Conservation (phyloP, 352 stramenopile species). For the Elongisporangium undulatum region DNA sequence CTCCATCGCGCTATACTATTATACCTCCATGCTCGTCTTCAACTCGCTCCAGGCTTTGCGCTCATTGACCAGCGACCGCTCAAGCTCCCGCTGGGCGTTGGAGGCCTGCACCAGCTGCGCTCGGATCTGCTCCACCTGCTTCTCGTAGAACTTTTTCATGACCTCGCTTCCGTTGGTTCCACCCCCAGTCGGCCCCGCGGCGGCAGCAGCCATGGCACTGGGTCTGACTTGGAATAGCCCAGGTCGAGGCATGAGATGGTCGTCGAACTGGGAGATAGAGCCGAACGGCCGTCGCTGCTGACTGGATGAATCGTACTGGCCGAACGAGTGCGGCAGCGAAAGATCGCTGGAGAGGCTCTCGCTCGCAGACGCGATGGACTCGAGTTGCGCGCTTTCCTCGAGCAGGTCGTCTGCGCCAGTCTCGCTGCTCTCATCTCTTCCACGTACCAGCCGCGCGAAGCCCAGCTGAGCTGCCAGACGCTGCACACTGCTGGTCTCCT, state of each 20-base stretch:
- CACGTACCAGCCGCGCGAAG: constrained; percentile 33
- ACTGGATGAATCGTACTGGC: constrained; percentile 35
- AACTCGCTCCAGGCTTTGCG: constrained; percentile 21
- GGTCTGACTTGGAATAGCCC: constrained; percentile 3
- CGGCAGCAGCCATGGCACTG: constrained; percentile 1
- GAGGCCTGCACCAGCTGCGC: constrained; percentile 41
- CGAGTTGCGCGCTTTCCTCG: constrained; percentile 19
- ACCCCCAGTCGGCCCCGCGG: constrained; percentile 1
- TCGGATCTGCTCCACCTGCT: constrained; percentile 74
- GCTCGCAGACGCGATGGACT: constrained; percentile 38
- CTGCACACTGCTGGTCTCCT: constrained; percentile 27
- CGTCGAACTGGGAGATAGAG: constrained; percentile 51
- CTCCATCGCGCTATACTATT: background rate
- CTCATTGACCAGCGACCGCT: constrained; percentile 46
- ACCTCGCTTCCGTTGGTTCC: constrained; percentile 21
- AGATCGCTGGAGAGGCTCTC: constrained; percentile 71
- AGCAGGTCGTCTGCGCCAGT: constrained; percentile 17
- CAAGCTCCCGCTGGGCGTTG: constrained; percentile 40
- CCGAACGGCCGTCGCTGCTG: background rate
- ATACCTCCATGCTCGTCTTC: constrained; percentile 23
- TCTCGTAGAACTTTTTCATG: constrained; percentile 82
- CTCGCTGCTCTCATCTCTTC: constrained; percentile 12
- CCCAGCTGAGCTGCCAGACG: constrained; percentile 51
- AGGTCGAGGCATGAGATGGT: constrained; percentile 28
- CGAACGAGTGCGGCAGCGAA: constrained; percentile 65